Base-by-base conservation (phyloP, 1,284 basidiomycete genomes). In the Pholiota adiposa region DNA sequence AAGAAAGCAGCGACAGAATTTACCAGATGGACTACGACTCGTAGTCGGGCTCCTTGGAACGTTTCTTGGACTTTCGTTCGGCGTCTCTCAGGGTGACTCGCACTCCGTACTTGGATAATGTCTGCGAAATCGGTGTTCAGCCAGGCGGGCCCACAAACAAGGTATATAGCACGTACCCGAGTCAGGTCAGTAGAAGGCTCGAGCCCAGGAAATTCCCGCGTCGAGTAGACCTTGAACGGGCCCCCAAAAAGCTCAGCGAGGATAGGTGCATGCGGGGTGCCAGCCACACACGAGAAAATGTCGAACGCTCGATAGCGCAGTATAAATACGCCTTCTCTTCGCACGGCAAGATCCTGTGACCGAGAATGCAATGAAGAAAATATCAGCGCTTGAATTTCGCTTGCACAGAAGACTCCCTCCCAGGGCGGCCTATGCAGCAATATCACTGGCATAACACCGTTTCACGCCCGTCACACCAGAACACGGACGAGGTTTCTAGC, bases 231-330 rank as follows among this genome's bases (percentile, higher is more conserved):
- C 44, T 72, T 70, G 68, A 82, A 81, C 8, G 72, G 68, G 3
- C 74, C 75, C 4, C 80, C 79, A 60, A 75, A 76, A 16, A 76
- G 71, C 58, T 78, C 77, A 19, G 78, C 76, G 50, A 74, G 70
- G 48, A 76, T 68, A 11, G 77, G 70, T 27, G 68, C 59, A 55
- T 66, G 62, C 9, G 62, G 61, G 18, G 56, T 61, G n/a, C 65
- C 69, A 44, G 62, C 53, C n/a, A 68, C 65, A 21, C 57, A 57
- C 12, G 84, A 82, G 68, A 81, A 83, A 41, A 87, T 75, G 67
- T 87, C 85, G 68, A 87, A 87, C 60, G 78, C 79, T 54, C 86
- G 79, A 65, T 85, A 87, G 34, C 86, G 81, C 51, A 88, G 73
- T 60, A 84, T 77, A 70, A 88, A 87, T 51, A 75, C 74, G 27